These are phyloP conservation scores for Pelargonium citronellum DNA, from an alignment of 441 rosid species.

Conservation along the genomic window DNA sequence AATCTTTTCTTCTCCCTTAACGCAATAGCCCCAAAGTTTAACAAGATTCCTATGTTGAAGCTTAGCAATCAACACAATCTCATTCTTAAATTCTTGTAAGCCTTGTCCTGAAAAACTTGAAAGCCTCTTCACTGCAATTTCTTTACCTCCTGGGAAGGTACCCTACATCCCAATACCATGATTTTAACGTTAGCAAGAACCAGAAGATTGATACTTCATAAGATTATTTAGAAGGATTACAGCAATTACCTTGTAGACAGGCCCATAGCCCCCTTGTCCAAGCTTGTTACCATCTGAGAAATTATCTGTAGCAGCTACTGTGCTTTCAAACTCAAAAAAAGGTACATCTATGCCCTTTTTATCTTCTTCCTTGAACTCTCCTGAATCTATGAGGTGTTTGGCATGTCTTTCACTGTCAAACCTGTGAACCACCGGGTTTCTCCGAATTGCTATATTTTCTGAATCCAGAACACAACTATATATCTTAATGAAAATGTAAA, in stretches of 20 bases:
- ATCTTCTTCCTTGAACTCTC: slow-evolving; percentile 38
- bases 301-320: slow-evolving; percentile 44
- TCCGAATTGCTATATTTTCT: slow-evolving; percentile 27
- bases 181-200: background rate
- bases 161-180: slow-evolving; percentile 28
- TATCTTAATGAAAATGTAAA: background rate
- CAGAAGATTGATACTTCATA: background rate
- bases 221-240: background rate
- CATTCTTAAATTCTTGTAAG: slow-evolving; percentile 53
- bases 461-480: slow-evolving; percentile 8
- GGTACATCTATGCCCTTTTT: slow-evolving; percentile 44
- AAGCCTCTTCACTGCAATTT: slow-evolving; percentile 53
- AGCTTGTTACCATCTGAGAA: slow-evolving; percentile 48
- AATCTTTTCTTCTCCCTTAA: slow-evolving; percentile 43
- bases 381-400: slow-evolving; percentile 37
- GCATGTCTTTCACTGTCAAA: slow-evolving; percentile 36
- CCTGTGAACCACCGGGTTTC: slow-evolving; percentile 25
- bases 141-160: slow-evolving; percentile 45
- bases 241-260: slow-evolving; percentile 42
- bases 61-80: slow-evolving; percentile 53
- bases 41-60: slow-evolving; percentile 63
- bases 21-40: slow-evolving; percentile 51
- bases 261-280: slow-evolving; percentile 59
- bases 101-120: slow-evolving; percentile 52
- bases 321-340: slow-evolving; percentile 40